Conservation (phyloP, 106 monocot species). For the Xerophyta viscosa region DNA sequence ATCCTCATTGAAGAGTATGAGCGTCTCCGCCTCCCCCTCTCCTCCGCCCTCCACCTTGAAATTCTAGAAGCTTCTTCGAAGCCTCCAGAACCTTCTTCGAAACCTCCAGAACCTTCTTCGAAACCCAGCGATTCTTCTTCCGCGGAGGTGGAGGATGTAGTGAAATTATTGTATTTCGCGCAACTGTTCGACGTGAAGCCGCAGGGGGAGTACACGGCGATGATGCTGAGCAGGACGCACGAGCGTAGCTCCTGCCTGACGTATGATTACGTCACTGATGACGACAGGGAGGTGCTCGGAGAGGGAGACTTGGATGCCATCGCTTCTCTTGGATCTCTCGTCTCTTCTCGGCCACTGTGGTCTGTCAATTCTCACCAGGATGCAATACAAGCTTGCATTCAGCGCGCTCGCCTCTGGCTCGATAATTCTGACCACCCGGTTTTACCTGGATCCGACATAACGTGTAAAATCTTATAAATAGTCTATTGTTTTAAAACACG, state of each 20-base stretch:
- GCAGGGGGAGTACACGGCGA: slow-evolving; percentile 71
- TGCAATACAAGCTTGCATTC: slow-evolving; percentile 50
- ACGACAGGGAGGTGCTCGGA: slow-evolving; percentile 57
- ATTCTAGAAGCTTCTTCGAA: slow-evolving; percentile 8
- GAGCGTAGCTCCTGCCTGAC: slow-evolving; percentile 87
- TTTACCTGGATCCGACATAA: slow-evolving; percentile 26
- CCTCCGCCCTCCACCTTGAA: slow-evolving; percentile 64
- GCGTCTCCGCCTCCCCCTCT: slow-evolving; percentile 63
- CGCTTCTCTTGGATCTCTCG: slow-evolving; percentile 38
- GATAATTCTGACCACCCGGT: slow-evolving; percentile 40
- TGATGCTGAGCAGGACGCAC: slow-evolving; percentile 71
- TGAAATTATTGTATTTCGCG: slow-evolving; percentile 70
- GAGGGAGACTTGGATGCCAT: slow-evolving; percentile 76
- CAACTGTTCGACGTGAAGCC: slow-evolving; percentile 75
- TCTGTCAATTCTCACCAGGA: slow-evolving; percentile 56
- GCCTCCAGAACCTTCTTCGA: too few species aligned
- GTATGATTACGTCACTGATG: slow-evolving; percentile 88
- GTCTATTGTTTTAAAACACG: not conserved
- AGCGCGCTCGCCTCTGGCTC: slow-evolving; percentile 69
- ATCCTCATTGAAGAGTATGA: slow-evolving; percentile 83
- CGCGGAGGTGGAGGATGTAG: slow-evolving; percentile 54
- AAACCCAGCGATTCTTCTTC: too few species aligned
- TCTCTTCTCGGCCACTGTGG: slow-evolving; percentile 47
- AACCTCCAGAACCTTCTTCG: too few species aligned
- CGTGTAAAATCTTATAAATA: slow-evolving; percentile 29